Percentiles rank a stretch among this genome's conserved stretches.
Evolutionary conservation across 139 green algal species (phyloP).

Genomic region (Chlamydomonas sphaeroides): DNA sequence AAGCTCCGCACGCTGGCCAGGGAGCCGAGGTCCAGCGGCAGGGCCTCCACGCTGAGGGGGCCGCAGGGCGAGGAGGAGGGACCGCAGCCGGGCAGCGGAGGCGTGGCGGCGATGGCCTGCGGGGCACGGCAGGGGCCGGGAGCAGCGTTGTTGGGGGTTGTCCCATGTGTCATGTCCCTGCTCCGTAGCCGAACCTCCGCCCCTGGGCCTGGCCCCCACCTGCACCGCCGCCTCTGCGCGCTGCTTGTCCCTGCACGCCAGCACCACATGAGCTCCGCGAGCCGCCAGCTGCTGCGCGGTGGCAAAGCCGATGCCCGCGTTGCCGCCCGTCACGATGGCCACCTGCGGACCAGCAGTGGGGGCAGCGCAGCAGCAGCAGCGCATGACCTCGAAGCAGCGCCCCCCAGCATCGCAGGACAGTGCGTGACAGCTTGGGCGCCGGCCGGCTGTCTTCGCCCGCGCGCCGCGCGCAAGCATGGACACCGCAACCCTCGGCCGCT

Average conservation of each 20-base stretch:
- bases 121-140: too few species aligned
- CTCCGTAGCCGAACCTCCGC: too few species aligned
- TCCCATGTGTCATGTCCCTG: too few species aligned
- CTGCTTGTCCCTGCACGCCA: slow-evolving; percentile 54
- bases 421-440: too few species aligned
- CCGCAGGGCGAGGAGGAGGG: too few species aligned
- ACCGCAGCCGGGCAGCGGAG: slow-evolving; percentile 12
- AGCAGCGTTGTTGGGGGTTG: too few species aligned
- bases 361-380: background rate
- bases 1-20: slow-evolving; percentile 61
- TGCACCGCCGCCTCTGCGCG: slow-evolving; percentile 38
- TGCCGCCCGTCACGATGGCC: slow-evolving; percentile 65
- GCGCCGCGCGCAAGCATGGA: too few species aligned
- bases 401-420: too few species aligned
- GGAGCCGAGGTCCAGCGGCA: slow-evolving; percentile 7
- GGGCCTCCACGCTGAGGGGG: background rate
- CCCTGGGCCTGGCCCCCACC: too few species aligned
- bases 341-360: too few species aligned
- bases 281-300: slow-evolving; percentile 55
- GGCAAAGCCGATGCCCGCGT: slow-evolving; percentile 65
- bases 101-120: background rate
- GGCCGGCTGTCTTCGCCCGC: too few species aligned
- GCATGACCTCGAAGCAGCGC: background rate
- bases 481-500: too few species aligned
- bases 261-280: slow-evolving; percentile 59